phyloP scores from a whole-genome alignment of 106 monocot species.

The Acorus calamus region DNA sequence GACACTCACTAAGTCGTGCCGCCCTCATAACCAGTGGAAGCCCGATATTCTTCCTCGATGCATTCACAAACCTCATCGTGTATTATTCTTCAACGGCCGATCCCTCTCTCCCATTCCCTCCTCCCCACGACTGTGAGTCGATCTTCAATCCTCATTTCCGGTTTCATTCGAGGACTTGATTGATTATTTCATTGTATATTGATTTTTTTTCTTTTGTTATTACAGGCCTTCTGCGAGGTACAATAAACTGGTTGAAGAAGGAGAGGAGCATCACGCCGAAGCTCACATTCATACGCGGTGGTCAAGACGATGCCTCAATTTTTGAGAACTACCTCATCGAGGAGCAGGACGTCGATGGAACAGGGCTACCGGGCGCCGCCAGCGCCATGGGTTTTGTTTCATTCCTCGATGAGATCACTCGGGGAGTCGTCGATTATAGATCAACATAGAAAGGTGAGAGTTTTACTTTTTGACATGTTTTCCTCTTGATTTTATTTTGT shows the following conservation, averaged over 20 bases:
- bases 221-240: slow-evolving; percentile 56
- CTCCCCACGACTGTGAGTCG: slow-evolving; percentile 90
- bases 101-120: slow-evolving; percentile 73
- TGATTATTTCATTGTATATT: not conserved
- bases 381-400: slow-evolving; percentile 64
- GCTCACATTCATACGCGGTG: slow-evolving; percentile 72
- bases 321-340: slow-evolving; percentile 92
- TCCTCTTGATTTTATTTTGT: too few relatives aligned
- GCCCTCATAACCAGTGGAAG: slow-evolving; percentile 85
- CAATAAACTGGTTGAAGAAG: slow-evolving; percentile 80
- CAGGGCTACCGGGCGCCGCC: slow-evolving; percentile 12
- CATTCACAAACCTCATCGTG: slow-evolving; percentile 83
- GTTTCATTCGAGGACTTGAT: too few relatives aligned
- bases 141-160: not conserved
- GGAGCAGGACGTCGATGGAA: slow-evolving; percentile 84
- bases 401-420: slow-evolving; percentile 61
- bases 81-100: slow-evolving; percentile 84
- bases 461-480: too few relatives aligned
- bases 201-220: not conserved
- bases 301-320: slow-evolving; percentile 58
- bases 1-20: slow-evolving; percentile 79
- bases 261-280: slow-evolving; percentile 86
- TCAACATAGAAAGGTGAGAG: too few relatives aligned
- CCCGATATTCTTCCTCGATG: slow-evolving; percentile 86
- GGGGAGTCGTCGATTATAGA: slow-evolving; percentile 46